A percentile compares a stretch with the other conserved stretches of the same genome.
Evolutionary conservation across 2,329 filamentous ascomycete genomes (phyloP).

Genomic region (Cercospora nicotianae): DNA sequence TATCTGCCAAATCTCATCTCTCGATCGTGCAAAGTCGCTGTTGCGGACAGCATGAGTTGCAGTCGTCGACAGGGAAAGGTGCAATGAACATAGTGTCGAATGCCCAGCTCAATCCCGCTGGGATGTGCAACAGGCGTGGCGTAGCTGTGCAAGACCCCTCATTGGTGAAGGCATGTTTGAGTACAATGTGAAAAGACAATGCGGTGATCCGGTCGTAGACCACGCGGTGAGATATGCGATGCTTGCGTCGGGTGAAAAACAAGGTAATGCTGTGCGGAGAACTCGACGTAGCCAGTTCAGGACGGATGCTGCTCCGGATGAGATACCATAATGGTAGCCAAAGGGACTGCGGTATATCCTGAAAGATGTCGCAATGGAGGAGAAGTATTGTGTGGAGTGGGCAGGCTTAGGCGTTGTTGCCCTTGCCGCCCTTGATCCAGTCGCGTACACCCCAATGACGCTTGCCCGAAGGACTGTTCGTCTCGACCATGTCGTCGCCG

Average conservation of each 20-base stretch:
- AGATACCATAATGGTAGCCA: conserved; percentile 11
- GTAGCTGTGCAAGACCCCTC: not conserved
- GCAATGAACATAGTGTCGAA: not conserved
- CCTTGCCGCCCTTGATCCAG: conserved; percentile 32
- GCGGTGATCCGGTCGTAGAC: not conserved
- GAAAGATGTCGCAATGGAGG: conserved; percentile 1
- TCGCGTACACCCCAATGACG: conserved; percentile 36
- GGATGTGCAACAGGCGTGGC: not conserved
- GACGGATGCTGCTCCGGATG: conserved; percentile 2
- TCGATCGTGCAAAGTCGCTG: not conserved
- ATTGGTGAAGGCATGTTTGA: not conserved
- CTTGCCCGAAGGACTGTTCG: conserved; percentile 32
- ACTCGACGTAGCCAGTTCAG: not conserved
- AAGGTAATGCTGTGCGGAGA: not conserved
- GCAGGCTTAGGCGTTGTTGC: conserved; percentile 9
- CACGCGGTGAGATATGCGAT: not conserved
- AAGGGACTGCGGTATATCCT: conserved; percentile 15
- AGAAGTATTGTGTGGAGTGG: not conserved
- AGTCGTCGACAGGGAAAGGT: not conserved
- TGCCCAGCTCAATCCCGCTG: not conserved
- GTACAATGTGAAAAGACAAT: not conserved
- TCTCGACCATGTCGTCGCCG: conserved; percentile 19
- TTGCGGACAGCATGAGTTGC: not conserved
- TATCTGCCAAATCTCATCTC: not conserved
- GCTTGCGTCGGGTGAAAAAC: not conserved